Base-by-base conservation (phyloP, 2,329 filamentous ascomycete species). In the Aspergillus alliaceus region DNA sequence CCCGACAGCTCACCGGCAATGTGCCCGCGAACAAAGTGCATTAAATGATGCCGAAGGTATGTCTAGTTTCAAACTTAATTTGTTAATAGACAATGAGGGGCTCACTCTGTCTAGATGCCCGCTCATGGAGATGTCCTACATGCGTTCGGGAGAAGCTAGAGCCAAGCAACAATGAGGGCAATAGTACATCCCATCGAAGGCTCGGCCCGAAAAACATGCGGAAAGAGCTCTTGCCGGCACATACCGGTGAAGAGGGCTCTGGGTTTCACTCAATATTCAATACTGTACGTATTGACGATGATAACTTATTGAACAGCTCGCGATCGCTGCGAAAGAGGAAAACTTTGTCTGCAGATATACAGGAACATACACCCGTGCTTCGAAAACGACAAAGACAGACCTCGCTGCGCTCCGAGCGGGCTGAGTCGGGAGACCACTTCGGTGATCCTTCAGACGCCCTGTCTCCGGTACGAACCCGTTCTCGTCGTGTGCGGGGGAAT, bases 241-340 rank as follows among this genome's bases (percentile, higher is more conserved):
- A 87, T 54, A 82, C 85, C 56, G 87, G 87, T 39, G 76, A 82
- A 7, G 80, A 84, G 59, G 87, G 85, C 59, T 83, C 87, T 15
- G 86, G 87, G 59, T 90, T 90, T 15, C 89, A 91, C 72, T 92
- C 90, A 0, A 85, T 91, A 27, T 92, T 92, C 73, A 89, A 89
- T 63, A 86, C 87, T 55, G 77, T 90, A 11, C 86, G 90, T 35
- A 80, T 90, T 53, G 85, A 89, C 53, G 88, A 89, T 60, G 89
- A 91, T 66, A 22, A 48, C 44, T 82, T 88, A 7, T 81, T 89
- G 77, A 89, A 93, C 72, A 90, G 88, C 46, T 87, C 90, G 8
- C 87, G 91, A 53, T 84, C 90, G 31, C 78, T 96, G 58, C 84
- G 93, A 59, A 96, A 96, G 76, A 86, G 93, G 53, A 96, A 93